phyloP scores from a whole-genome alignment of 176 grass and related monocot species.

The Hordeum marinum region DNA sequence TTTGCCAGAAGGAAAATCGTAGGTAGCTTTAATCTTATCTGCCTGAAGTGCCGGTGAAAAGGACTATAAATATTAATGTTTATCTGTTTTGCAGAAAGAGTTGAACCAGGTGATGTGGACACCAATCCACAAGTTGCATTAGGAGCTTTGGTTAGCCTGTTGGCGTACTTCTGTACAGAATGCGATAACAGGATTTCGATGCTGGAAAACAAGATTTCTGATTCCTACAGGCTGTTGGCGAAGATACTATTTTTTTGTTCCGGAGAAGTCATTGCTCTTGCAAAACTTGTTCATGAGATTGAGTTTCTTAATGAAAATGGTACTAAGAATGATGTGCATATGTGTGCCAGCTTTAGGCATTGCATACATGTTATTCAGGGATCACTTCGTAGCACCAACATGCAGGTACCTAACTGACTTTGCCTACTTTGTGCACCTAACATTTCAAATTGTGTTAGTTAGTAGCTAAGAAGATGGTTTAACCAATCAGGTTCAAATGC shows the following conservation, averaged over 20 bases:
- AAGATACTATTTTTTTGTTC: conserved; percentile 83
- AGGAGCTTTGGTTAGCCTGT: conserved; percentile 49
- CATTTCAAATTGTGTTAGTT: background rate
- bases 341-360: conserved; percentile 48
- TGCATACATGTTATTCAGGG: conserved; percentile 57
- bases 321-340: conserved; percentile 28
- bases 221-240: conserved; percentile 57
- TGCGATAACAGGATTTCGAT: conserved; percentile 58
- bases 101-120: conserved; percentile 35
- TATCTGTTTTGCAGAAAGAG: conserved; percentile 58
- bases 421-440: background rate
- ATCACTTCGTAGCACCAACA: conserved; percentile 48
- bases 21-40: background rate
- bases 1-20: background rate
- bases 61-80: background rate
- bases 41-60: background rate
- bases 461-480: conserved; percentile 29
- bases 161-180: conserved; percentile 61
- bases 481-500: conserved; percentile 55
- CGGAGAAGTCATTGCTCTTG: conserved; percentile 63
- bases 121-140: conserved; percentile 32
- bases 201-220: conserved; percentile 52
- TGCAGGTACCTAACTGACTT: conserved; percentile 53
- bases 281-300: conserved; percentile 62
- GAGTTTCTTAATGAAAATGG: conserved; percentile 40